These are phyloP conservation scores for Phialophora expanda DNA, from an alignment of 2,329 filamentous ascomycete species.

Conservation along the genomic window DNA sequence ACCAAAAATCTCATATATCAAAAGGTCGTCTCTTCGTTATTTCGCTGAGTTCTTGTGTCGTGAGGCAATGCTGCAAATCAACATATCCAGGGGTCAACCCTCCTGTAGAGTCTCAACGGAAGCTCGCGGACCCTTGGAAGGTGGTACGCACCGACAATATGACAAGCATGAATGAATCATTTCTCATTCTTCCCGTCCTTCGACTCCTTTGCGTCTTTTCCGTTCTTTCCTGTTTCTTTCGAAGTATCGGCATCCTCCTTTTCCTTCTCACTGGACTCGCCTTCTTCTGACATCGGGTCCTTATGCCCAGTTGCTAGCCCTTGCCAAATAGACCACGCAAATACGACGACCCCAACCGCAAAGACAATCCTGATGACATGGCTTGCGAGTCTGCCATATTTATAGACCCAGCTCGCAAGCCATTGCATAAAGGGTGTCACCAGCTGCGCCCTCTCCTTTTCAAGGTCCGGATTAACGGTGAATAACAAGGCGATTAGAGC, in stretches of 20 bases:
- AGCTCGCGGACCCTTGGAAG: neutral
- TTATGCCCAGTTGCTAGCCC: constrained; percentile 20
- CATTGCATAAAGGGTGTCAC: constrained; percentile 52
- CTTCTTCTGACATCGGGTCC: constrained; percentile 16
- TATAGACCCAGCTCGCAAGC: constrained; percentile 39
- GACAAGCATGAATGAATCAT: neutral
- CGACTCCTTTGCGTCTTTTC: neutral
- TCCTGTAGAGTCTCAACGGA: neutral
- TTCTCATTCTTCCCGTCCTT: constrained; percentile 17
- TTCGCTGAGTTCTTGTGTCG: neutral
- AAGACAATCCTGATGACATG: constrained; percentile 74
- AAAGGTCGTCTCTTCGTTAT: neutral
- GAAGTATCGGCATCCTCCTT: constrained; percentile 9
- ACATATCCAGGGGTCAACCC: neutral
- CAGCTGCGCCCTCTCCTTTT: constrained; percentile 48
- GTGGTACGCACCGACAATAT: constrained; percentile 3
- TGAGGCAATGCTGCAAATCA: neutral
- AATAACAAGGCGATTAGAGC: constrained; percentile 50
- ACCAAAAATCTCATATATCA: neutral
- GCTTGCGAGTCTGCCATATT: constrained; percentile 56
- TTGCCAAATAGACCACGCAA: constrained; percentile 27
- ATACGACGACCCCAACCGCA: constrained; percentile 43
- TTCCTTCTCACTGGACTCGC: constrained; percentile 14
- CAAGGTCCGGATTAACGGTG: constrained; percentile 56
- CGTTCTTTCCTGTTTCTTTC: constrained; percentile 21